These are phyloP conservation scores for Paraurostyla sp. DNA, from an alignment of 73 alveolate species.

Conservation along the genomic window DNA sequence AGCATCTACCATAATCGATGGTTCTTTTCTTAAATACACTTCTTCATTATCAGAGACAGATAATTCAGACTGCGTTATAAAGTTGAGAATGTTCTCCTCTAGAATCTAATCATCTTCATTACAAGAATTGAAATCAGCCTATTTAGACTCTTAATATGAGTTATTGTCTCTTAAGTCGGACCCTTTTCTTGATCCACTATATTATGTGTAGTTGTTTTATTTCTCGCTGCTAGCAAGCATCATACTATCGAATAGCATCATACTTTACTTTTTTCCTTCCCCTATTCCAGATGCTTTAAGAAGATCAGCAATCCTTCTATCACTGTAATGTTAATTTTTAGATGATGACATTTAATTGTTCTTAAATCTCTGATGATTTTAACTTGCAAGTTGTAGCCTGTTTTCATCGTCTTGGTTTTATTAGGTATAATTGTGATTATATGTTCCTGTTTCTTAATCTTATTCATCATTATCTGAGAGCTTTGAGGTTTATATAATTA, in stretches of 20 bases:
- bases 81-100: background rate
- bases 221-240: conserved; percentile 6
- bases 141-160: background rate
- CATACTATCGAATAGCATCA: conserved; percentile 1
- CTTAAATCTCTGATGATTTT: too few species aligned
- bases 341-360: background rate
- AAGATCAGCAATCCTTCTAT: background rate
- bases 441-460: background rate
- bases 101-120: background rate
- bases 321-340: background rate
- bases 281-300: background rate
- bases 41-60: background rate
- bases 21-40: background rate
- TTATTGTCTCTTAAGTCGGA: background rate
- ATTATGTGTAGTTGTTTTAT: background rate
- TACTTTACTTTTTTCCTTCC: background rate
- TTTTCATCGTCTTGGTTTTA: too few species aligned
- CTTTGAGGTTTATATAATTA: background rate
- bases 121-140: background rate
- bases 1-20: too few species aligned
- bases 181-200: conserved; percentile 31
- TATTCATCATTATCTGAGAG: background rate
- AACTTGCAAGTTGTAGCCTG: too few species aligned
- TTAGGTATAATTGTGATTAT: background rate
- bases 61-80: background rate